Conservation (phyloP, 2,329 filamentous ascomycete genomes). For the Colletotrichum sp. region DNA sequence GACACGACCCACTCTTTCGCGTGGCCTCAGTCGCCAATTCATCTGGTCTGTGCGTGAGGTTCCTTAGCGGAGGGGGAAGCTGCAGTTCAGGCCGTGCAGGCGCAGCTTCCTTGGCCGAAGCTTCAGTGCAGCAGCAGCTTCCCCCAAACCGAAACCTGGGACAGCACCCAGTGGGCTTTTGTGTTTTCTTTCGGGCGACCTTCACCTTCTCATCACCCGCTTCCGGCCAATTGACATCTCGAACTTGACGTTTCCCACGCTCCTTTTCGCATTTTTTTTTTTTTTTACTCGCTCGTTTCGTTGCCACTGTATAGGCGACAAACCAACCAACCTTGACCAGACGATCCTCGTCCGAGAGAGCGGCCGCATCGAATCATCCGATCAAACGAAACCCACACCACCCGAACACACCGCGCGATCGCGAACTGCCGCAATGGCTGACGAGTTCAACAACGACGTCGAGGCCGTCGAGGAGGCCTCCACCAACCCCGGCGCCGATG, state of each 20-base stretch:
- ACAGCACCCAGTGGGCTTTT: not conserved
- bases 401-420: not conserved
- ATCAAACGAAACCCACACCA: not conserved
- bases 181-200: not conserved
- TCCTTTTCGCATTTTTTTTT: not conserved
- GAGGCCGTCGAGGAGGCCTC: constrained; percentile 30
- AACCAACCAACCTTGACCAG: not conserved
- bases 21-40: not conserved
- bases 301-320: not conserved
- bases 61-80: not conserved
- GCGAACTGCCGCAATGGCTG: constrained; percentile 19
- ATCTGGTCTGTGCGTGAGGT: not conserved
- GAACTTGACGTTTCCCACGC: not conserved
- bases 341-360: not conserved
- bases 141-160: not conserved
- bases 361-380: not conserved
- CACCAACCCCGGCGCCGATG: constrained; percentile 35
- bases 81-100: not conserved
- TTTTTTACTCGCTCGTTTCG: not conserved
- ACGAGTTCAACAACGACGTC: constrained; percentile 23
- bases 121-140: not conserved
- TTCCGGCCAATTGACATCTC: not conserved
- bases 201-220: not conserved
- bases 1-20: not conserved
- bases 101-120: not conserved